Evolutionary conservation across 139 green algal species (phyloP), one percentile per base, ranked within the genome.

Genomic region (Auxenochlorella pyrenoidosa): DNA sequence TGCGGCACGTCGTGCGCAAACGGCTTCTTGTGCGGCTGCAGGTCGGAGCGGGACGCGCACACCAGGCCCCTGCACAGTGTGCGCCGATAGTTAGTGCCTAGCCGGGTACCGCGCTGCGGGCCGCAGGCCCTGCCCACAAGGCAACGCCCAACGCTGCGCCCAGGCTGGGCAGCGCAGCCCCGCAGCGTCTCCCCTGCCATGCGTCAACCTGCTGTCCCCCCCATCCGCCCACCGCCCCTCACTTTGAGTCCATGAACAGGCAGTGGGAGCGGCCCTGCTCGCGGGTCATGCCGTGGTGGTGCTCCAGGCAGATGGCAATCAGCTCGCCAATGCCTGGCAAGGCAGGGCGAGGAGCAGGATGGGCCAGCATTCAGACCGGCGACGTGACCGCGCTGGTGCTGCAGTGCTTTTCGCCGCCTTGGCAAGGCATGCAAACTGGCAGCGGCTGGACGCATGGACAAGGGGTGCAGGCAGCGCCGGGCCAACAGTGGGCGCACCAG

Each of bases 11-110:
- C 92, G 82, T 98, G 94, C n/a, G 95, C 95, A 88, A 98, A 98
- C 1, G 94, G 90, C 70, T 88, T 30, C 91, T 98, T 98, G 94
- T 98, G 94, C 70, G 94, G 89, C 90, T 96, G 93, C 70, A 95
- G 81, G 81, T 90, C 83, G 59, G 32, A 82, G 24, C 94, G 88
- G 6, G 81, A 86, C 13, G 86, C 75, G 30, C 84, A 92, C 60
- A 98, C 93, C n/a, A 98, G 92, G 38, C 75, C 73, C 54, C 68
- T 75, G 68, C 68, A 44, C 54, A 63, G 68, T 15, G 44, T 12
- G 34, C 28, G 15, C 22, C 10, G 10, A 28, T 2, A 43, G 68
- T 15, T 16, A 73, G 47, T 63, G 54, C 54, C 54, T 63, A 13
- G 10, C 54, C 16, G 15, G 2, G 16, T 63, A 3, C 13, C 3